Evolutionary conservation across 495 filamentous ascomycete genomes (phyloP).

Genomic region (Aspergillus leporis): DNA sequence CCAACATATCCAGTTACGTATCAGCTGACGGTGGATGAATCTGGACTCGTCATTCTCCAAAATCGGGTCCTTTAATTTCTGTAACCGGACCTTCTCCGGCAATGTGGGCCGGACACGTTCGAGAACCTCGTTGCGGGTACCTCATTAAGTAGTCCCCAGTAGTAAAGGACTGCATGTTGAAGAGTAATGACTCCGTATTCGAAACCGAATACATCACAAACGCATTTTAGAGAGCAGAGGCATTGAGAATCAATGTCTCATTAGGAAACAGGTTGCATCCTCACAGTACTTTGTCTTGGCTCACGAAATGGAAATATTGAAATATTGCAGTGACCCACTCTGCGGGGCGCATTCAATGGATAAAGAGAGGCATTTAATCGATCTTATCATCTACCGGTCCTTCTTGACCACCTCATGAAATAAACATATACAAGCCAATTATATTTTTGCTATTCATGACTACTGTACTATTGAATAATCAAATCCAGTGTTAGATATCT

Average conservation of each 20-base stretch:
- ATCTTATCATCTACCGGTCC: neutral
- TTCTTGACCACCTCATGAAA: neutral
- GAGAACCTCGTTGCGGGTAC: slow-evolving; percentile 11
- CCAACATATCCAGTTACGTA: neutral
- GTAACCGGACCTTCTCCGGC: neutral
- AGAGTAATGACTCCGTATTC: too few relatives aligned
- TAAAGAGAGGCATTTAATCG: neutral
- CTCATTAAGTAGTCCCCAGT: too few relatives aligned
- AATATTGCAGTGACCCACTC: neutral
- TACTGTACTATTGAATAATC: neutral
- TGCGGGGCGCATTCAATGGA: neutral
- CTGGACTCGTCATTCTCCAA: neutral
- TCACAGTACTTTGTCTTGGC: too few relatives aligned
- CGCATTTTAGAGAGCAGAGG: too few relatives aligned
- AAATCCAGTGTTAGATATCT: neutral
- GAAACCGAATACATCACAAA: too few relatives aligned
- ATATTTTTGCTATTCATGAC: neutral
- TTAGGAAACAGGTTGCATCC: too few relatives aligned
- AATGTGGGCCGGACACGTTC: slow-evolving; percentile 13
- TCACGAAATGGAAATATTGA: too few relatives aligned
- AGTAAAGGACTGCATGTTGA: too few relatives aligned
- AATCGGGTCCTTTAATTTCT: neutral
- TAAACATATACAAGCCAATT: neutral
- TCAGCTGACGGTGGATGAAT: neutral
- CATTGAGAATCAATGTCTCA: too few relatives aligned